Conservation (phyloP, 75 land plant genomes). For the Pinus tabuliformis region DNA sequence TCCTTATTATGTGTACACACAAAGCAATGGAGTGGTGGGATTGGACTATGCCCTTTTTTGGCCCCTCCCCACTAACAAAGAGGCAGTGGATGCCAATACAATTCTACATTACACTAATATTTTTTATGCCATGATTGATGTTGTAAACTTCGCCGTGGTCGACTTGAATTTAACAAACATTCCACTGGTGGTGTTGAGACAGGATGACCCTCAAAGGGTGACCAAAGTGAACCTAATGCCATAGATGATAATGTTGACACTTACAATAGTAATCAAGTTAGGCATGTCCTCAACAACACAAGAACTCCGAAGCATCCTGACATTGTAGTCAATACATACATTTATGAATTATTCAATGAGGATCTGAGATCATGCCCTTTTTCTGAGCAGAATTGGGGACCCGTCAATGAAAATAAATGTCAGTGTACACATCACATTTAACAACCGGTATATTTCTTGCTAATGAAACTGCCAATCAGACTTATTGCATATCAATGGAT, state of each 20-base stretch:
- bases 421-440: constrained; percentile 45
- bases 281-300: constrained; percentile 35
- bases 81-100: no score
- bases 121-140: no score
- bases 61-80: no score
- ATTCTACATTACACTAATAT: no score
- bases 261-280: constrained; percentile 67
- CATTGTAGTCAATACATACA: constrained; percentile 47
- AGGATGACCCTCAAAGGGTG: constrained; percentile 92
- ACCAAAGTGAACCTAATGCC: constrained; percentile 54
- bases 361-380: constrained; percentile 51
- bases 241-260: constrained; percentile 66
- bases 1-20: no score
- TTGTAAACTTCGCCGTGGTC: no score
- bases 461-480: constrained; percentile 35
- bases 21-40: no score
- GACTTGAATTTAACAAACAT: constrained; percentile 60
- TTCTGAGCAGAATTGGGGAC: constrained; percentile 76
- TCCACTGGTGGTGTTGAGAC: constrained; percentile 61
- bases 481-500: constrained; percentile 37
- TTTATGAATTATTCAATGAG: constrained; percentile 83
- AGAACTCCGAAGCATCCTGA: constrained; percentile 75
- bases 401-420: constrained; percentile 43
- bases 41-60: no score
- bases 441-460: constrained; percentile 24